A percentile compares a stretch with the other conserved stretches of the same genome.
Evolutionary conservation across 2,329 filamentous ascomycete genomes (phyloP).

Genomic region (Diaporthe citrichinensis): DNA sequence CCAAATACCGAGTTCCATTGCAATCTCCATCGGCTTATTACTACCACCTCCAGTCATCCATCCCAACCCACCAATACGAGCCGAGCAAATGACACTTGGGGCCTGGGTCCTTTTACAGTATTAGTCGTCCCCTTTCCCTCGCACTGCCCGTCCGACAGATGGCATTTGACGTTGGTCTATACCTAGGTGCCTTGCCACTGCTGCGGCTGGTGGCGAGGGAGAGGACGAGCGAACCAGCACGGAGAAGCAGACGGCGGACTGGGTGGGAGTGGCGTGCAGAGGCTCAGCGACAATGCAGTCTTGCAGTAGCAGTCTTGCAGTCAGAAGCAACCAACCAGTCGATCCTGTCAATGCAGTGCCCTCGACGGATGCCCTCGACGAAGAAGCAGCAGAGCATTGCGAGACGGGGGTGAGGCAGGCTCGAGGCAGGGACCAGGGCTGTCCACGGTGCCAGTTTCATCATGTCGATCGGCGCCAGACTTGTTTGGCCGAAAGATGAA

Average conservation of each 20-base stretch:
- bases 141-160: neutral
- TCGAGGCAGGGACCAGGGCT: conserved; percentile 18
- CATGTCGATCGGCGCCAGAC: conserved; percentile 31
- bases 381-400: neutral
- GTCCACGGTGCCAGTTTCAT: conserved; percentile 33
- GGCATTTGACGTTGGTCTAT: neutral
- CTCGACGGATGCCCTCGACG: no score
- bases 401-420: neutral
- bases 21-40: conserved; percentile 31
- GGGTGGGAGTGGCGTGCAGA: conserved; percentile 1
- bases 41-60: conserved; percentile 6
- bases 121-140: neutral
- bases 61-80: conserved; percentile 16
- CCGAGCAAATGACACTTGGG: conserved; percentile 19
- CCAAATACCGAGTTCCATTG: conserved; percentile 24
- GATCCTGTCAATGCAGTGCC: neutral
- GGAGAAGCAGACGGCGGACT: no score
- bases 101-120: neutral
- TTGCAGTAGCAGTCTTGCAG: neutral
- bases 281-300: neutral
- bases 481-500: conserved; percentile 36
- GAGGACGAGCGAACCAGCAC: no score
- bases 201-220: neutral
- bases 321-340: neutral
- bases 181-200: neutral